Evolutionary conservation across 2,329 filamentous ascomycete species (phyloP).

Genomic region (Didymella segeticola): DNA sequence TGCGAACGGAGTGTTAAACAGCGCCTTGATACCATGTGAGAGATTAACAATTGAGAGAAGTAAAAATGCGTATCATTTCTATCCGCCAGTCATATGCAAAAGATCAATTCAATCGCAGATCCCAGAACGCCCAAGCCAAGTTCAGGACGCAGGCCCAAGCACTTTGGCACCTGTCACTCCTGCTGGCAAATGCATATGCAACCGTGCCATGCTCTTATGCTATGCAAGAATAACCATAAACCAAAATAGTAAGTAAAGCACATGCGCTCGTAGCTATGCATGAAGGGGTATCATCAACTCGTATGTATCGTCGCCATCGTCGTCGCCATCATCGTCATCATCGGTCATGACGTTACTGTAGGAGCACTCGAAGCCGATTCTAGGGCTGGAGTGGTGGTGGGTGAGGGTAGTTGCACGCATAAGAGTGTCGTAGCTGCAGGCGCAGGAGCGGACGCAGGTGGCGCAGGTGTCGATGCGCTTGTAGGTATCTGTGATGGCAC

Average conservation of each 20-base stretch:
- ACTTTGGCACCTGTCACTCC: constrained; percentile 45
- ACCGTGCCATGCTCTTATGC: constrained; percentile 31
- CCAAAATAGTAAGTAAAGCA: constrained; percentile 8
- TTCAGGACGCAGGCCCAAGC: constrained; percentile 42
- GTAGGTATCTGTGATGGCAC: constrained; percentile 6
- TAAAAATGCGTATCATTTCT: constrained; percentile 10
- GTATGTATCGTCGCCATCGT: constrained; percentile 19
- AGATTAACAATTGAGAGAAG: background rate
- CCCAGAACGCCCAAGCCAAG: constrained; percentile 38
- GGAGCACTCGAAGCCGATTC: constrained; percentile 1
- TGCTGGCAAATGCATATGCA: constrained; percentile 38
- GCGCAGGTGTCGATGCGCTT: background rate
- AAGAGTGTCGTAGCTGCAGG: background rate
- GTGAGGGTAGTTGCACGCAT: constrained; percentile 9
- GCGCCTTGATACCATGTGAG: background rate
- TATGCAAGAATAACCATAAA: constrained; percentile 28
- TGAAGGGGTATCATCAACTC: constrained; percentile 33
- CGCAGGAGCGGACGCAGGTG: background rate
- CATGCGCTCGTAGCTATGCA: constrained; percentile 3
- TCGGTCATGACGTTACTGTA: constrained; percentile 8
- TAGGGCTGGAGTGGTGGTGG: constrained; percentile 14
- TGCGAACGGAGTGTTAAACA: background rate
- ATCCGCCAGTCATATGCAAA: constrained; percentile 11
- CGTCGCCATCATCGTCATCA: constrained; percentile 5
- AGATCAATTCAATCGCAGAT: constrained; percentile 10